Evolutionary conservation across 192 early-diverging fungal genomes (phyloP), one percentile per base, ranked within the genome.

Genomic region (Coemansia sp.): DNA sequence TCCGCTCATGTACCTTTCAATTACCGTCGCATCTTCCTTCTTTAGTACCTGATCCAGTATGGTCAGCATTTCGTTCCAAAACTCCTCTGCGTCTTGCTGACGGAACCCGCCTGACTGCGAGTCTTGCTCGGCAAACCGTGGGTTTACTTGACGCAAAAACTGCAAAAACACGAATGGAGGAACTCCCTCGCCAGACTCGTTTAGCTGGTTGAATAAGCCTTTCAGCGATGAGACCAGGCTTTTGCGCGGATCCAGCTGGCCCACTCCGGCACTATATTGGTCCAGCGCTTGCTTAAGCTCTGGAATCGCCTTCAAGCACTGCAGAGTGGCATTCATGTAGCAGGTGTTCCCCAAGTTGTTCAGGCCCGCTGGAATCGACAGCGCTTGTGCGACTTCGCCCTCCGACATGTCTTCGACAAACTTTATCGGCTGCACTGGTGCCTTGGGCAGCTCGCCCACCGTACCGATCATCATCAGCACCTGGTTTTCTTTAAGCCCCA

Each of bases 21-120:
- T 80, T 16, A 69, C 43, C 5, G 58, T 60, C 8, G 17, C 26
- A 30, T 50, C 20, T 44, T 39, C 37, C 7, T 34, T 15, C n/a
- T 40, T 42, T 6, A 64, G 28, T 10, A 50, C 49, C 6, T 58
- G 58, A 37, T 62, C 59, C 36, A 98, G 63, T 1, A 82, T 81
- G 0, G 85, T 82, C 14, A 98, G 65, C 21, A 98, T 64, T 66
- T 94, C 82, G 61, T 85, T 87, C 94, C 93, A 98, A 73, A 90
- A 97, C 64, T 99, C 97, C 66, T 99, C 94, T 2, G 97, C 97
- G 67, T 99, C 97, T 71, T 99, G 97, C 73, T 99, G 97, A 74
- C 87, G 82, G 62, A 76, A 93, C 4, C 80, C 72, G 28, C 84
- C 85, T 17, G 81, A 76, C 36, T 79, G 76, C 39, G 67, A 67